Percentiles rank a stretch among this genome's conserved stretches.
phyloP scores from a whole-genome alignment of 1,284 basidiomycete genomes.

The Sporisorium scitamineum region DNA sequence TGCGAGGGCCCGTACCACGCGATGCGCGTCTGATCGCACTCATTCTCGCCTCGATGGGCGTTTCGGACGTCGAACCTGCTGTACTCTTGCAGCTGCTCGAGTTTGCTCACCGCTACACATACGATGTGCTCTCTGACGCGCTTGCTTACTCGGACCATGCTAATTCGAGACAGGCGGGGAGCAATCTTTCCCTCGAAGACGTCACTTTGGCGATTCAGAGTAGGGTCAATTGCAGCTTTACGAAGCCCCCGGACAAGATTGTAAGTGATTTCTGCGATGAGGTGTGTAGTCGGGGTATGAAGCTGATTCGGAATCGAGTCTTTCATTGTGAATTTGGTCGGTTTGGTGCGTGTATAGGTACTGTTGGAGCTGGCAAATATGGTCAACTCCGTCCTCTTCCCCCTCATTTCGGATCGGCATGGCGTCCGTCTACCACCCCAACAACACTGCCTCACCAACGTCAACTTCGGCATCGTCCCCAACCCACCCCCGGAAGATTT shows the following conservation, averaged over 20 bases:
- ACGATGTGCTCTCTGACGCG: slow-evolving; percentile 89
- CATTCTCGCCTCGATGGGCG: slow-evolving; percentile 90
- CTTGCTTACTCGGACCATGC: slow-evolving; percentile 95
- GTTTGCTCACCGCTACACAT: slow-evolving; percentile 93
- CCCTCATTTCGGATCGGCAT: slow-evolving; percentile 92
- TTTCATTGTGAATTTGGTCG: no score
- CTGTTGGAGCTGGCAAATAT: slow-evolving; percentile 87
- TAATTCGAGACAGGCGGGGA: slow-evolving; percentile 46
- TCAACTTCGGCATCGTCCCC: slow-evolving; percentile 93
- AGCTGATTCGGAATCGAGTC: no score
- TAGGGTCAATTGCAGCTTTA: slow-evolving; percentile 93
- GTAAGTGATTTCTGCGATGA: slow-evolving; percentile 74
- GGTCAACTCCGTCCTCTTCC: slow-evolving; percentile 88
- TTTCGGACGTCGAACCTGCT: slow-evolving; percentile 91
- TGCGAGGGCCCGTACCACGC: slow-evolving; percentile 74
- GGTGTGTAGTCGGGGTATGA: no score
- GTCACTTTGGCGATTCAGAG: slow-evolving; percentile 90
- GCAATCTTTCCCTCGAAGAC: slow-evolving; percentile 81
- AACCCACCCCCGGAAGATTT: slow-evolving; percentile 76
- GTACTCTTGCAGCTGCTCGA: slow-evolving; percentile 95
- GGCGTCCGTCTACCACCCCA: slow-evolving; percentile 87
- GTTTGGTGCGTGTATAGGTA: slow-evolving; percentile 75
- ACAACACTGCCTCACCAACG: slow-evolving; percentile 84
- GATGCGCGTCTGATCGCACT: slow-evolving; percentile 92
- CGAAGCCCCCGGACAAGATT: slow-evolving; percentile 92